These are phyloP conservation scores for Sorghum bicolor DNA, from an alignment of 176 grass and related monocot species.

Conservation along the genomic window Sorghum_bicolor_NCBIv3 NC_012879.2:3137001-3137500, in stretches of 20 bases:
- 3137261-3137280: neutral
- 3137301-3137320: neutral
- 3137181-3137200: neutral
- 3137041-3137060: neutral
- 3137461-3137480: conserved; percentile 69
- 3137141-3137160: neutral
- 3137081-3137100: conserved; percentile 23
- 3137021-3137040: neutral
- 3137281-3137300: neutral
- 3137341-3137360: neutral
- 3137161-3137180: neutral
- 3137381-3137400: conserved; percentile 63
- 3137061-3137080: neutral
- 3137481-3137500: conserved; percentile 48
- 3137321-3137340: neutral
- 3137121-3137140: conserved; percentile 13
- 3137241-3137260: conserved; percentile 1
- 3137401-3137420: conserved; percentile 50
- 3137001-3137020: conserved; percentile 16
- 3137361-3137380: conserved; percentile 35
- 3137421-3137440: conserved; percentile 84
- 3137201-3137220: conserved; percentile 26
- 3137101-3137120: neutral
- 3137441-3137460: conserved; percentile 59
- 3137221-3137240: conserved; percentile 24